phyloP scores from a whole-genome alignment of 2,329 filamentous ascomycete genomes.

The Claviceps fusiformis region DNA sequence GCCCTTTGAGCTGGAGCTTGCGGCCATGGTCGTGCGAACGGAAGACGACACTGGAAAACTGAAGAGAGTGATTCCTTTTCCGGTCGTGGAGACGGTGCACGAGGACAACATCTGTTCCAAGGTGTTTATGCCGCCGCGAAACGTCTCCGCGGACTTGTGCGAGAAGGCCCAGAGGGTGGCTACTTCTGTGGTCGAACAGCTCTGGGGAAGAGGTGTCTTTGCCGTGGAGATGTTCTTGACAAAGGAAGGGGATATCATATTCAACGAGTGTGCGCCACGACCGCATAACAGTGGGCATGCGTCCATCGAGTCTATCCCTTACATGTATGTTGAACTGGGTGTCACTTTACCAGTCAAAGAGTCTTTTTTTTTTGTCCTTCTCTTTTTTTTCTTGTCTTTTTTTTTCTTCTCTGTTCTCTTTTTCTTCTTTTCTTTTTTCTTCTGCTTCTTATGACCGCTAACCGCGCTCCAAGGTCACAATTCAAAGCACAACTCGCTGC shows the following conservation, averaged over 20 bases:
- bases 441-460: not conserved
- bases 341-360: not conserved
- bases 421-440: not conserved
- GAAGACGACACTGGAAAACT: constrained; percentile 47
- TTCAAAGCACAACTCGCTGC: constrained; percentile 82
- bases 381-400: not conserved
- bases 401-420: no score
- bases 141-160: constrained; percentile 46
- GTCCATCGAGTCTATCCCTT: constrained; percentile 80
- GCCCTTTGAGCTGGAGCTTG: constrained; percentile 72
- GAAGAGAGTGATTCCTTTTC: constrained; percentile 54
- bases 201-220: constrained; percentile 85
- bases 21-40: constrained; percentile 89
- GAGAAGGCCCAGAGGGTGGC: constrained; percentile 63
- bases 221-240: constrained; percentile 93
- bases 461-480: constrained; percentile 43
- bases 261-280: constrained; percentile 42
- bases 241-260: constrained; percentile 39
- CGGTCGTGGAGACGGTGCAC: constrained; percentile 86
- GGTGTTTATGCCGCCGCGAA: constrained; percentile 72
- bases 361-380: not conserved
- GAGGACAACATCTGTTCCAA: constrained; percentile 93
- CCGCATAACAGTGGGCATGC: constrained; percentile 88
- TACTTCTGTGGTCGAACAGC: constrained; percentile 60
- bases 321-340: constrained; percentile 28